Evolutionary conservation across 2,329 filamentous ascomycete species (phyloP).

Genomic region (Coleophoma cylindrospora): DNA sequence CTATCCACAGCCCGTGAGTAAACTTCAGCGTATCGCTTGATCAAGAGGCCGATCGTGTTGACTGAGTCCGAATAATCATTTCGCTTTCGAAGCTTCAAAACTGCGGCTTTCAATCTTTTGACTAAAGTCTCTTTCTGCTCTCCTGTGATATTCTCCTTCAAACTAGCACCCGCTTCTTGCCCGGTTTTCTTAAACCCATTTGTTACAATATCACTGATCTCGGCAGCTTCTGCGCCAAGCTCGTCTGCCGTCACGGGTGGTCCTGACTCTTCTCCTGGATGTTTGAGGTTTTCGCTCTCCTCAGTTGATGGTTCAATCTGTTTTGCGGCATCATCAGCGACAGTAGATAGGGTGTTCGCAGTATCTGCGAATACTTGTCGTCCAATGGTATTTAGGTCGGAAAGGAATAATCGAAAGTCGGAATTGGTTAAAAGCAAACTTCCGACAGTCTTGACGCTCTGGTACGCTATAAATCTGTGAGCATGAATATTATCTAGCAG

Average conservation of each 20-base stretch:
- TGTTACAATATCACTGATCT: constrained; percentile 38
- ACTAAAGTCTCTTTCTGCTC: constrained; percentile 70
- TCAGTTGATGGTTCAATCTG: constrained; percentile 64
- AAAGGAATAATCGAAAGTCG: constrained; percentile 82
- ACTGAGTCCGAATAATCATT: constrained; percentile 85
- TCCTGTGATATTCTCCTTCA: constrained; percentile 67
- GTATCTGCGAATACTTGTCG: constrained; percentile 85
- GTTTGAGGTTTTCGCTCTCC: constrained; percentile 49
- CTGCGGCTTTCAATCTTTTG: constrained; percentile 69
- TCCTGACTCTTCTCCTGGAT: constrained; percentile 42
- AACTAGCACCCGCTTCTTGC: constrained; percentile 60
- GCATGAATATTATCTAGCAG: not conserved
- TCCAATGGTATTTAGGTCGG: constrained; percentile 72
- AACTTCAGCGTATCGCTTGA: constrained; percentile 71
- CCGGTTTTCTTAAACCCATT: constrained; percentile 43
- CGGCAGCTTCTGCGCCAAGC: constrained; percentile 50
- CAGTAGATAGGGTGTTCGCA: constrained; percentile 71
- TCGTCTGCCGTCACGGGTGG: constrained; percentile 57
- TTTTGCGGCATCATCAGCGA: constrained; percentile 69
- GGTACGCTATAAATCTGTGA: constrained; percentile 51
- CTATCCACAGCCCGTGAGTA: constrained; percentile 73
- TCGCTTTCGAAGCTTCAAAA: constrained; percentile 68
- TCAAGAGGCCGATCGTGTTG: constrained; percentile 67
- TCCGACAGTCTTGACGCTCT: constrained; percentile 77
- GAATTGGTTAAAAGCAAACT: constrained; percentile 84